Base-by-base conservation (phyloP, 768 basidiomycete genomes). In the Collybiopsis confluens region DNA sequence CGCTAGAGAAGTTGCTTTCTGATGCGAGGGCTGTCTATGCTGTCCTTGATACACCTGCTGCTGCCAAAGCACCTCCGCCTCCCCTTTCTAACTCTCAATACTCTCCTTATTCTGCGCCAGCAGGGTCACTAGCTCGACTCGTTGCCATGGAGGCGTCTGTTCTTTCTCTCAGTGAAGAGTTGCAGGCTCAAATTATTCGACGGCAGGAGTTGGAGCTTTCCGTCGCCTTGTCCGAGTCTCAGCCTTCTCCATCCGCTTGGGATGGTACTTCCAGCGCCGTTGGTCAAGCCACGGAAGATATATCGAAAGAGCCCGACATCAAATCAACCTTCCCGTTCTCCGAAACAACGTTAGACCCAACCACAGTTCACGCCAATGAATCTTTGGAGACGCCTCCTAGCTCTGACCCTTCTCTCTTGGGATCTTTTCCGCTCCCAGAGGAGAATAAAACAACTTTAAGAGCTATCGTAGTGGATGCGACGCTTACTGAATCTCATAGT, bases 41-140 rank as follows among this genome's bases (percentile, higher is more conserved):
- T 15, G 48, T 64, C 24, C 56, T 78, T 33, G 72, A 76, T 45
- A 68, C 65, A 1, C 52, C 52, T 36, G 16, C 41, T 10, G 33
- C 41, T 9, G 26, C 42, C 13, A 52, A n/a, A 28, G 21, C 38
- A 15, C 50, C 50, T 41, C 28, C 30, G 30, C 28, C 41, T 8
- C 50, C 50, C 15, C 27, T 41, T 9, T 28, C 50, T 21, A 38
- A 52, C 18, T 64, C 69, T 21, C 56, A 68, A 62, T 52, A 67
- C 65, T 18, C 59, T 58, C 16, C 66, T 66, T 51, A 49, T 67
- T n/a, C 60, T 65, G 10, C 56, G 3, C 59, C 65, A 7, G 61
- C 75, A 0, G 85, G 81, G 2, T 73, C 79, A 1, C 58, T 82
- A 33, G 85, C 79, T 2, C 71, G 86, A 26, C 66, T 85, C 15